Conservation (phyloP, 805 yeast species). For the Candida silvicultrix region DNA sequence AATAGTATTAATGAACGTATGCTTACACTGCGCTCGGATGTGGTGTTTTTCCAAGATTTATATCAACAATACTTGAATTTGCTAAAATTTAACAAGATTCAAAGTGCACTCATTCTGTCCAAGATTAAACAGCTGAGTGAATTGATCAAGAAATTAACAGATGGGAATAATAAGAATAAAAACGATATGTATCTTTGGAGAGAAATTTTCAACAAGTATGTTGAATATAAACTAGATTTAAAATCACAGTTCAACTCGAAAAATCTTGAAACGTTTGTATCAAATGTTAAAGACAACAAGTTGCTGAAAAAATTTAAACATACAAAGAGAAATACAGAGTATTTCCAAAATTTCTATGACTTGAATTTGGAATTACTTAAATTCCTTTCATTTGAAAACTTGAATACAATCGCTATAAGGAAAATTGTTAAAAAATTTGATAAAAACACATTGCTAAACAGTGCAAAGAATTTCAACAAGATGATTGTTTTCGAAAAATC, state of each 20-base stretch:
- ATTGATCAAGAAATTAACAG: constrained; percentile 23
- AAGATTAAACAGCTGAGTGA: constrained; percentile 18
- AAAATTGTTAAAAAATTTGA: constrained; percentile 74
- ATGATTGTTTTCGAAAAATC: constrained; percentile 28
- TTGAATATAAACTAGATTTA: constrained; percentile 63
- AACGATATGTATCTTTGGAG: constrained; percentile 67
- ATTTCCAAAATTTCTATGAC: constrained; percentile 44
- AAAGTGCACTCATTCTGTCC: constrained; percentile 31
- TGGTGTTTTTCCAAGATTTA: constrained; percentile 13
- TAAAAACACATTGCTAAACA: constrained; percentile 55
- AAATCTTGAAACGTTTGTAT: constrained; percentile 39
- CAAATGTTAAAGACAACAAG: constrained; percentile 34
- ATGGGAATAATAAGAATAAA: constrained; percentile 24
- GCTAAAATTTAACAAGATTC: constrained; percentile 38
- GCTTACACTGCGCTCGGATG: constrained; percentile 3
- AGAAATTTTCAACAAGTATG: constrained; percentile 55
- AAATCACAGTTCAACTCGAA: constrained; percentile 37
- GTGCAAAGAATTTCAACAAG: constrained; percentile 40
- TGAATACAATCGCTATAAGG: constrained; percentile 56
- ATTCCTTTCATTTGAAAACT: constrained; percentile 51
- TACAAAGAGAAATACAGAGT: constrained; percentile 36
- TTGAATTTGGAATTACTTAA: constrained; percentile 51
- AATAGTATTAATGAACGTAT: background rate
- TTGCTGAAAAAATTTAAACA: constrained; percentile 30
- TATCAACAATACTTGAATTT: constrained; percentile 10